These are phyloP conservation scores for Verticillium dahliae DNA, from an alignment of 2,329 filamentous ascomycete genomes.

Conservation along the genomic window DNA sequence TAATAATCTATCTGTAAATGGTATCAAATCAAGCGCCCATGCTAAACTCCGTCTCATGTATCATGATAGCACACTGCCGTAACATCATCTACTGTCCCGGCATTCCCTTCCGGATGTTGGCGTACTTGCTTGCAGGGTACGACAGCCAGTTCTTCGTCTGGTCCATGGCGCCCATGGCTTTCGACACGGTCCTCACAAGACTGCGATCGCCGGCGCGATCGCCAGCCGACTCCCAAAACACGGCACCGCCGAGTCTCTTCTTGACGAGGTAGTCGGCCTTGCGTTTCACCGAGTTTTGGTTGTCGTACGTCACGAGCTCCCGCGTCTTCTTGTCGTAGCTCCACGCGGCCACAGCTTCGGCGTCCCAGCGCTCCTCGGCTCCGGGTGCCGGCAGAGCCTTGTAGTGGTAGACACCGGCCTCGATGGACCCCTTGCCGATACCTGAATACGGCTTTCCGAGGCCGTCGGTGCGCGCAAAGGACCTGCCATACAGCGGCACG, in stretches of 20 bases:
- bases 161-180: constrained; percentile 41
- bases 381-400: constrained; percentile 60
- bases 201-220: constrained; percentile 50
- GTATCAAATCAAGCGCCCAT: not conserved
- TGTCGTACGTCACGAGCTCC: constrained; percentile 68
- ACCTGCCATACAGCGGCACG: constrained; percentile 74
- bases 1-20: not conserved
- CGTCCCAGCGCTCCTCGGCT: constrained; percentile 50
- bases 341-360: constrained; percentile 57
- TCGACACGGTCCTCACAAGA: constrained; percentile 48
- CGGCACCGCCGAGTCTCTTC: constrained; percentile 62
- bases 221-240: constrained; percentile 79
- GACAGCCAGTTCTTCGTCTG: constrained; percentile 41
- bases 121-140: constrained; percentile 51
- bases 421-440: constrained; percentile 49
- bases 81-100: not conserved
- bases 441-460: constrained; percentile 58
- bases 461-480: constrained; percentile 62
- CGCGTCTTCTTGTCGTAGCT: constrained; percentile 55
- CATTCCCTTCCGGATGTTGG: constrained; percentile 43
- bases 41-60: not conserved
- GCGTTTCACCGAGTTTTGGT: constrained; percentile 43
- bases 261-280: constrained; percentile 61
- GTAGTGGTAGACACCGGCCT: constrained; percentile 66
- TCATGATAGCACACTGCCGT: not conserved